A percentile compares a stretch with the other conserved stretches of the same genome.
Evolutionary conservation across 1,139 yeast genomes (phyloP).

Genomic region (Saccharomycopsis hybrid): DNA sequence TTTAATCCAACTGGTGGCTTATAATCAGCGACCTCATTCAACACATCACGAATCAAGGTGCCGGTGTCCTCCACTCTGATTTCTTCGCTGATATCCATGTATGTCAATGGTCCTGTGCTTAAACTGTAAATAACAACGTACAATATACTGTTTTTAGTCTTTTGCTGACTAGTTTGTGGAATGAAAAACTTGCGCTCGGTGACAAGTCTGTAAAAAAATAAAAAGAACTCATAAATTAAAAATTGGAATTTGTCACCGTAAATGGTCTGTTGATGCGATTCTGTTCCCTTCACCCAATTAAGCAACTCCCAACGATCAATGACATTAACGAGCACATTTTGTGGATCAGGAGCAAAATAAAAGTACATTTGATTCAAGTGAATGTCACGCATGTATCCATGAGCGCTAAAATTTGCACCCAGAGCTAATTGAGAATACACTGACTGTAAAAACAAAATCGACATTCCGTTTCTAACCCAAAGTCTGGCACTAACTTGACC

Average conservation of each 20-base stretch:
- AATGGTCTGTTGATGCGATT: slow-evolving; percentile 34
- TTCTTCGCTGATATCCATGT: slow-evolving; percentile 36
- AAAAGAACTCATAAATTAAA: slow-evolving; percentile 47
- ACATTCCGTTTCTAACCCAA: slow-evolving; percentile 63
- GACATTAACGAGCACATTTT: slow-evolving; percentile 31
- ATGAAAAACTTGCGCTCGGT: slow-evolving; percentile 48
- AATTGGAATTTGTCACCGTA: slow-evolving; percentile 53
- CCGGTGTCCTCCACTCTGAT: slow-evolving; percentile 30
- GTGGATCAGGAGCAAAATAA: slow-evolving; percentile 32
- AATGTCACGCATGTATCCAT: slow-evolving; percentile 43
- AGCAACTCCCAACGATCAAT: slow-evolving; percentile 59
- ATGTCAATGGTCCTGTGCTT: slow-evolving; percentile 47
- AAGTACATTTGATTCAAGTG: slow-evolving; percentile 52
- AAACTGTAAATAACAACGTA: slow-evolving; percentile 41
- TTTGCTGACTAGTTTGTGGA: slow-evolving; percentile 28
- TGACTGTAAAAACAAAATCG: slow-evolving; percentile 23
- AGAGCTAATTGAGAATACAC: slow-evolving; percentile 22
- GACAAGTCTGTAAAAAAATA: slow-evolving; percentile 50
- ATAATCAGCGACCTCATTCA: slow-evolving; percentile 43
- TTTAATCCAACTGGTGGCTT: slow-evolving; percentile 48
- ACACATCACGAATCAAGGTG: slow-evolving; percentile 35
- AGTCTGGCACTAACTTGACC: slow-evolving; percentile 51
- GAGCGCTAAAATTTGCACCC: slow-evolving; percentile 22
- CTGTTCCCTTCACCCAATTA: slow-evolving; percentile 29
- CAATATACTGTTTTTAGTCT: slow-evolving; percentile 29